phyloP scores from a whole-genome alignment of 2,329 filamentous ascomycete species.

The Phaeosphaeria sp. region DNA sequence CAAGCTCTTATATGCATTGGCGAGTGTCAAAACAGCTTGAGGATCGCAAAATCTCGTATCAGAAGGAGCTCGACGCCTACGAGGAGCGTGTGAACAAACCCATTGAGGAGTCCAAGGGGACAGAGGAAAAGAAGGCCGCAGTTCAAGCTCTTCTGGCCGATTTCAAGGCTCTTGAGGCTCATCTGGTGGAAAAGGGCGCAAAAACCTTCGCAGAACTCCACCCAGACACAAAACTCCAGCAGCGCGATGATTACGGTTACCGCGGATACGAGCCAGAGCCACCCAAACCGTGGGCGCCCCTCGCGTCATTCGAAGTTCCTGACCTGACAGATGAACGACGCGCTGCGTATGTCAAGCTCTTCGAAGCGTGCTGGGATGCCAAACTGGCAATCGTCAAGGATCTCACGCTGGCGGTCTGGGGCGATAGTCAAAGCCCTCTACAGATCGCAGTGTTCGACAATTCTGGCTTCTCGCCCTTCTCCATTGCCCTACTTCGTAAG shows the following conservation, averaged over 20 bases:
- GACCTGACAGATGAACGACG: slow-evolving; percentile 62
- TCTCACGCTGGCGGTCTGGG: slow-evolving; percentile 68
- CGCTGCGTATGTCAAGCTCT: slow-evolving; percentile 70
- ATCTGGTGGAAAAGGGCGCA: slow-evolving; percentile 64
- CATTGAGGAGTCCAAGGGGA: slow-evolving; percentile 33
- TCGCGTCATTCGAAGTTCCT: slow-evolving; percentile 53
- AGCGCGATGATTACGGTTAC: neutral
- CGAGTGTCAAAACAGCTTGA: slow-evolving; percentile 55
- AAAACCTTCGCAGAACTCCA: slow-evolving; percentile 72
- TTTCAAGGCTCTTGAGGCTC: slow-evolving; percentile 63
- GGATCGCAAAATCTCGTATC: slow-evolving; percentile 46
- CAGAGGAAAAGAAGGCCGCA: slow-evolving; percentile 62
- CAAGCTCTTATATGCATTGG: slow-evolving; percentile 67
- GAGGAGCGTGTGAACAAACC: slow-evolving; percentile 22
- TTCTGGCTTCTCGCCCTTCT: slow-evolving; percentile 66
- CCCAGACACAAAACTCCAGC: slow-evolving; percentile 48
- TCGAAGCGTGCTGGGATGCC: slow-evolving; percentile 77
- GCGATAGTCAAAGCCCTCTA: slow-evolving; percentile 61
- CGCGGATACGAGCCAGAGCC: slow-evolving; percentile 8
- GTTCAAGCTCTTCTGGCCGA: slow-evolving; percentile 60
- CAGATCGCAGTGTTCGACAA: slow-evolving; percentile 67
- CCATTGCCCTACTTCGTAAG: slow-evolving; percentile 70
- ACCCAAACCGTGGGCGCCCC: slow-evolving; percentile 19
- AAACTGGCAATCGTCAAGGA: slow-evolving; percentile 70
- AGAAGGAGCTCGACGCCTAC: slow-evolving; percentile 43